Base-by-base conservation (phyloP, 257 asterid species). In the Plantago major region DNA sequence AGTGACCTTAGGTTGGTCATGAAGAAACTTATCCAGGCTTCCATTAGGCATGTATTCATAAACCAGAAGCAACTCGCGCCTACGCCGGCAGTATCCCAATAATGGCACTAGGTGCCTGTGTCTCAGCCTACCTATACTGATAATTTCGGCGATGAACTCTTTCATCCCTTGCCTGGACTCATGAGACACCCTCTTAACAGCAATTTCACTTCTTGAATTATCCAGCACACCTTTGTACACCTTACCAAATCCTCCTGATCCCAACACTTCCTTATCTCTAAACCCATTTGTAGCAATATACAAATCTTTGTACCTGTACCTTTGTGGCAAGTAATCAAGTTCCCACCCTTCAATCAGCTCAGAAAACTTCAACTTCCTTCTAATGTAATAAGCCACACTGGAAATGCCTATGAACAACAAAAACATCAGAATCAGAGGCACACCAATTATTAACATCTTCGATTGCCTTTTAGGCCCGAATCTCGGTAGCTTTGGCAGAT, bases 21-120 rank as follows among this genome's bases (percentile, higher is more conserved):
- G 75, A 1, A 87, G 63, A 43, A 50, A 76, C 42, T 66, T 87
- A 61, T 87, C 95, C 1, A 84, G 70, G 58, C 95, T 84, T 18
- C 95, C 93, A 16, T 82, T 82, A 2, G 85, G 79, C 95, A 86
- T 86, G 77, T 68, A 83, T 0, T 86, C 95, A 18, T 86, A 86
- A 15, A 84, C 90, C 70, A 87, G 49, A 14, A 82, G 82, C 4
- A 87, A 62, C 64, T 87, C 90, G 1, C 76, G 71, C 71, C 62
- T 73, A 0, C 90, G 71, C 12, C 93, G 74, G 64, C 95, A 84
- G 17, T 78, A 87, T 5, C 95, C 95, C 44, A 81, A 46, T 2
- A 87, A 69, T 0, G 84, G 73, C 40, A 87, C 95, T 18, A 87
- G 46, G 43, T 84, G 82, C 48, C 89, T 64, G 73, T 87, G 95